A percentile compares a stretch with the other conserved stretches of the same genome.
Conservation (phyloP, 306 rosid genomes). For the Heteromeles arbutifolia region DNA sequence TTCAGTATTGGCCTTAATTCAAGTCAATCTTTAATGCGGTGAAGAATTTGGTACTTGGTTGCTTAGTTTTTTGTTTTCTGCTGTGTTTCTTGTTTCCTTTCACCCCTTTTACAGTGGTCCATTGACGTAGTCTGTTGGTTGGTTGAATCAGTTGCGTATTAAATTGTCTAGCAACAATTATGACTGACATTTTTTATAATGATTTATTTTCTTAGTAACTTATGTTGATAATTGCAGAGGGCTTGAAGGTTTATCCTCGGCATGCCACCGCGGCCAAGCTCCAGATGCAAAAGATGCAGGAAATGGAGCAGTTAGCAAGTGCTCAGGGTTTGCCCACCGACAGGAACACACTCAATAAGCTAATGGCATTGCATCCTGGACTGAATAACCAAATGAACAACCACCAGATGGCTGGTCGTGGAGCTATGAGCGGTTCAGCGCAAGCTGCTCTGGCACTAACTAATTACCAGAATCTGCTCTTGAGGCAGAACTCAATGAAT, state of each 20-base stretch:
- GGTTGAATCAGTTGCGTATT: neutral
- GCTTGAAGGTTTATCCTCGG: constrained; percentile 86
- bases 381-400: constrained; percentile 47
- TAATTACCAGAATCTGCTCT: constrained; percentile 67
- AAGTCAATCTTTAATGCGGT: neutral
- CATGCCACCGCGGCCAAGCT: constrained; percentile 56
- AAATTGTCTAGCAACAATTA: neutral
- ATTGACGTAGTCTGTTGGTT: neutral
- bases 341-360: constrained; percentile 68
- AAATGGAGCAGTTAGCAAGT: constrained; percentile 83
- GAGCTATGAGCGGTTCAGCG: constrained; percentile 74
- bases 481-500: constrained; percentile 77
- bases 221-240: constrained; percentile 44
- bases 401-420: constrained; percentile 52
- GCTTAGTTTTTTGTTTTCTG: neutral
- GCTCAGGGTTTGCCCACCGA: constrained; percentile 86
- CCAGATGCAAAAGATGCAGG: constrained; percentile 92
- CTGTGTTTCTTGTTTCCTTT: neutral
- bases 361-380: constrained; percentile 72
- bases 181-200: neutral
- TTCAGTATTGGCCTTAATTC: neutral
- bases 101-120: neutral
- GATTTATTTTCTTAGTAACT: constrained; percentile 2
- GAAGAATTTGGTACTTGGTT: neutral
- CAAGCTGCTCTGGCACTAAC: constrained; percentile 74